Base-by-base conservation (phyloP, 2,329 filamentous ascomycete genomes). In the Diaporthe amygdali region DNA sequence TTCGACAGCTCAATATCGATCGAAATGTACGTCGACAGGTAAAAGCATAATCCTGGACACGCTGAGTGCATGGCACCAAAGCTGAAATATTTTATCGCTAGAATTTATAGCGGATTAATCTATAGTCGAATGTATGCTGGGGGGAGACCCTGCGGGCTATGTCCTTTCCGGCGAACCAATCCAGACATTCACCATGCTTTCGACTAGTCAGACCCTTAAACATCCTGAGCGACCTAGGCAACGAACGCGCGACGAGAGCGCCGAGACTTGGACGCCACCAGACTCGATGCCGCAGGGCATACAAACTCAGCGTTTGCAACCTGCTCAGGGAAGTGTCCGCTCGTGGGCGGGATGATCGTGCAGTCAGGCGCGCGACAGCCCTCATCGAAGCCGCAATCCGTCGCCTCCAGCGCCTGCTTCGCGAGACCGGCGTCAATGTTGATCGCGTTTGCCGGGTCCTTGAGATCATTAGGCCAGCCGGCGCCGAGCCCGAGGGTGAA, bases 341-440 rank as follows among this genome's bases (percentile, higher is more conserved):
- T 64, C 59, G 59, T 64, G 59, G 59, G 59, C 59, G 59, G 59
- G 20, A 64, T 27, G 30, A 64, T 3, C 2, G 59, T 34, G 59
- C 59, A 64, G 41, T 64, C 59, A 1, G 41, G 41, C 20, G 59
- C 59, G 41, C 41, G 59, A 44, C 59, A 64, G 3, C 59, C 59
- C 59, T 64, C 59, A 14, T 64, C 59, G n/a, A 64, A 64, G 2
- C 59, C 59, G 3, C 59, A 64, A 44, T 64, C 59, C 1, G 44
- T 20, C 5, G 59, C 59, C 59, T 15, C 59, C 3, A 64, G 59
- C 44, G 59, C 59, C 59, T 49, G 9, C 30, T 4, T 10, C n/a
- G 59, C 59, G 27, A 64, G 27, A 25, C 10, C 59, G n/a, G 59
- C 59, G n/a, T 64, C 59, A n/a, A 64, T 41, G n/a, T 64, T 20